A percentile compares a stretch with the other conserved stretches of the same genome.
Evolutionary conservation across 1,139 yeast genomes (phyloP).

Genomic region (Magnusiomyces suaveolens): DNA sequence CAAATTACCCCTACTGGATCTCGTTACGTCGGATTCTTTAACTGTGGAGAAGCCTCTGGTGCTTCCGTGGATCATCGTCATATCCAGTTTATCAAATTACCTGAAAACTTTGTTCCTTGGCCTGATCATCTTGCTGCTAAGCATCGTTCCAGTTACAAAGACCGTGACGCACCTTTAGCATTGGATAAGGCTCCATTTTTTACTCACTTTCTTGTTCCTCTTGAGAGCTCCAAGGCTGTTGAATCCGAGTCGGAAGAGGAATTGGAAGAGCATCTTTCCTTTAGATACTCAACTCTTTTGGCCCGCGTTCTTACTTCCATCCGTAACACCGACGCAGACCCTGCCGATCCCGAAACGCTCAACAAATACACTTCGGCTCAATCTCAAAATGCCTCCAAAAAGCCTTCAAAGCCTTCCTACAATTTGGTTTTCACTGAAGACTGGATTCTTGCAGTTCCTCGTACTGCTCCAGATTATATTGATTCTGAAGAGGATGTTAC

Average conservation of each 20-base stretch:
- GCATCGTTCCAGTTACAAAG: conserved; percentile 39
- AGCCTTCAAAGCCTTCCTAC: conserved; percentile 44
- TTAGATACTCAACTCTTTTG: conserved; percentile 60
- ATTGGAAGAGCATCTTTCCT: conserved; percentile 46
- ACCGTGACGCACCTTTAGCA: conserved; percentile 47
- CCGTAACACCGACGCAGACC: conserved; percentile 26
- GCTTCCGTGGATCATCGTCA: conserved; percentile 93
- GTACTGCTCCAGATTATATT: conserved; percentile 35
- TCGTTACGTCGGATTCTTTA: conserved; percentile 69
- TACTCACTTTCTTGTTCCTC: conserved; percentile 69
- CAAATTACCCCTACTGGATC: conserved; percentile 31
- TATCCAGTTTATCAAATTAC: conserved; percentile 70
- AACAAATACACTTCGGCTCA: neutral
- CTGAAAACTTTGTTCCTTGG: conserved; percentile 46
- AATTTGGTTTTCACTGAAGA: conserved; percentile 71
- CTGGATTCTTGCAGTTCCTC: conserved; percentile 82
- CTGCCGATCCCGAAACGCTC: neutral
- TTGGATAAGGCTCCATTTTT: conserved; percentile 51
- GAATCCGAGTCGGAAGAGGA: conserved; percentile 32
- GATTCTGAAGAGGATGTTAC: conserved; percentile 27
- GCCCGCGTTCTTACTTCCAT: conserved; percentile 60
- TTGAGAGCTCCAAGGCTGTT: conserved; percentile 32
- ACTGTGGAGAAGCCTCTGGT: conserved; percentile 80
- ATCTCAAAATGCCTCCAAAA: conserved; percentile 8
- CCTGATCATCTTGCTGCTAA: conserved; percentile 46